Evolutionary conservation across 164 flowering plant species (phyloP), one percentile per base, ranked within the genome.

Genomic region (Nymphaea thermarum): DNA sequence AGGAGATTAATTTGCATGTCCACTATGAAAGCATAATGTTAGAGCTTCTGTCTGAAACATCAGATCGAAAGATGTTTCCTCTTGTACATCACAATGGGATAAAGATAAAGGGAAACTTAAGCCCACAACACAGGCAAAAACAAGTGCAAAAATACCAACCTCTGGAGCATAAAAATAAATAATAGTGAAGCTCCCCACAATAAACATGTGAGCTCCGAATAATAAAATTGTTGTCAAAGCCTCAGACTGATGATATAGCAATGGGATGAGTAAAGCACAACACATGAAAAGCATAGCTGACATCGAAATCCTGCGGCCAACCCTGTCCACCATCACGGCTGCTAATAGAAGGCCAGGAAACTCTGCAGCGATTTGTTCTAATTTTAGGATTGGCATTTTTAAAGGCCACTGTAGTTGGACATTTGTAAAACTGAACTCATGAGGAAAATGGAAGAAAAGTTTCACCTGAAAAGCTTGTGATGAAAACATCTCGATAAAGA

Each of bases 401-500:
- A 47, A 14, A 47, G 12, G 11, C 55, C 12, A 14, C 11, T 47
- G 55, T 47, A 47, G 11, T 47, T 47, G 7, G 12, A 47, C 55
- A 47, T 14, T 47, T 25, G 7, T 7, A 14, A 47, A 3, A 2
- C 7, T 6, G 7, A 6, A 47, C 7, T 2, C 55, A 7, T 47
- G 5, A 47, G 2, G 55, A 14, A 47, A 6, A 47, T 3, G 12
- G 55, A 14, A 47, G 7, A 2, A 47, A 47, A 47, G 12, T 6
- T 53, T 63, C 79, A 93, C 98, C 97, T 73, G 97, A 98, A 73
- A 90, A 82, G 78, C 91, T 95, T 43, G 98, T 79, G 68, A 95
- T 82, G 70, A 95, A 81, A 70, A 88, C 91, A 80, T 91, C 80
- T 74, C 53, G 74, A 67, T 90, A 90, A 67, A 75, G 78, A 62